phyloP scores from a whole-genome alignment of 108 stramenopile species.

The Nitzschia putrida region DNA sequence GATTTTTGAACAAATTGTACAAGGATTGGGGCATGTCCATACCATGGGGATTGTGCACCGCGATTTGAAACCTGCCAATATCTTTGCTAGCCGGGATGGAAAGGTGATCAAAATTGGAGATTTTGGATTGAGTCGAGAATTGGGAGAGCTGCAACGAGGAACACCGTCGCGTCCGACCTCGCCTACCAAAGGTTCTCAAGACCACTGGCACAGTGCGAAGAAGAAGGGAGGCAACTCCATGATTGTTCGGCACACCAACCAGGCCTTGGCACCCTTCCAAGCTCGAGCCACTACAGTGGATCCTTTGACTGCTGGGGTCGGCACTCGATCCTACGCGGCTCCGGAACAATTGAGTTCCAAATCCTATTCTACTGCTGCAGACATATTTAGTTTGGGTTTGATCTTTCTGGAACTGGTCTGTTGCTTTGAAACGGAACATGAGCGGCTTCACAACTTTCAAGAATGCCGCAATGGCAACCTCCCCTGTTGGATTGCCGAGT shows the following conservation, averaged over 20 bases:
- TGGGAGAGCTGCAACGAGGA: neutral
- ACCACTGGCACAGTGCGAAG: constrained; percentile 23
- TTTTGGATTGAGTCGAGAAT: constrained; percentile 72
- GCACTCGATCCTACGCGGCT: constrained; percentile 93
- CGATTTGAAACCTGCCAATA: constrained; percentile 88
- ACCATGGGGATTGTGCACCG: constrained; percentile 81
- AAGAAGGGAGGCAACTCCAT: neutral
- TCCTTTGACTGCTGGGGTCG: constrained; percentile 83
- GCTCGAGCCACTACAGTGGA: neutral
- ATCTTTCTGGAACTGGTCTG: constrained; percentile 92
- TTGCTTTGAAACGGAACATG: constrained; percentile 86
- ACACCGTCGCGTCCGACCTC: neutral
- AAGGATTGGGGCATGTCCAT: constrained; percentile 80
- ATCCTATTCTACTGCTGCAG: constrained; percentile 84
- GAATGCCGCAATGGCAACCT: constrained; percentile 62
- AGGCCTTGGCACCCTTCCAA: neutral
- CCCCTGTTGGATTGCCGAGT: constrained; percentile 45
- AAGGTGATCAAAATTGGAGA: constrained; percentile 91
- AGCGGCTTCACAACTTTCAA: constrained; percentile 75
- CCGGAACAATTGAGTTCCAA: constrained; percentile 84
- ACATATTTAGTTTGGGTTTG: constrained; percentile 92
- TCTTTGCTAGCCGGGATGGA: constrained; percentile 67
- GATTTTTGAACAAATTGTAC: constrained; percentile 73
- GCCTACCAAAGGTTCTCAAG: neutral
- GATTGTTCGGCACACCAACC: neutral